Percentiles rank a stretch among this genome's conserved stretches.
Conservation (phyloP, 345 rosid genomes). For the Capsella bursapastoris region DNA sequence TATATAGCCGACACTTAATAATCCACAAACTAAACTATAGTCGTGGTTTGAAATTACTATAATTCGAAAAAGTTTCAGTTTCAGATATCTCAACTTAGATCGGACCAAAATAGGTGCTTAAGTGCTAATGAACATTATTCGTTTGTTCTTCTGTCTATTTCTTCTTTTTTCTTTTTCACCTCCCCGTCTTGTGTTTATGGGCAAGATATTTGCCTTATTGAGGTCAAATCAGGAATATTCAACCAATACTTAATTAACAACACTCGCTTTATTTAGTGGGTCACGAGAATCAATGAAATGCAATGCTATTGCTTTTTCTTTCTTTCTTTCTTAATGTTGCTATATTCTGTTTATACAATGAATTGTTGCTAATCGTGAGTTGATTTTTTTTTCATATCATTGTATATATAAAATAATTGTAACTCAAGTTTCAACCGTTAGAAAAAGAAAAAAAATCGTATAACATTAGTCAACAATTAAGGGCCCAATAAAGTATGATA, state of each 20-base stretch:
- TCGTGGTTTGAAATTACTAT: neutral
- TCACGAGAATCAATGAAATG: constrained; percentile 25
- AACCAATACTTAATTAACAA: constrained; percentile 9
- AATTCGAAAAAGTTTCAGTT: neutral
- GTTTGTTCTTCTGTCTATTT: constrained; percentile 3
- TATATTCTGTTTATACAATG: neutral
- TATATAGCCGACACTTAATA: constrained; percentile 15
- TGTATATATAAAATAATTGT: neutral
- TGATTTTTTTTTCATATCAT: neutral
- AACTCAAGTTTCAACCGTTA: neutral
- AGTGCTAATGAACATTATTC: neutral
- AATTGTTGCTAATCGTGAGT: neutral
- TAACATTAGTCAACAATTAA: neutral
- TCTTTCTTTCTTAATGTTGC: neutral
- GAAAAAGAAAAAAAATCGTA: too few species aligned
- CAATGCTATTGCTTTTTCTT: neutral
- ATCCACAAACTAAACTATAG: neutral
- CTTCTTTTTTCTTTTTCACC: constrained; percentile 11
- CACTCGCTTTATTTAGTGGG: constrained; percentile 26
- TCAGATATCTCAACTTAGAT: neutral
- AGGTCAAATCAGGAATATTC: constrained; percentile 31
- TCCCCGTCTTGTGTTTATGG: neutral
- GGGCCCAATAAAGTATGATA: neutral
- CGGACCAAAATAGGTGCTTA: neutral
- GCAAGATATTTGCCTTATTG: constrained; percentile 20